Percentiles rank a stretch among this genome's conserved stretches.
Conservation (phyloP, 176 grass and related monocot genomes). For the Oryza coarctata region DNA sequence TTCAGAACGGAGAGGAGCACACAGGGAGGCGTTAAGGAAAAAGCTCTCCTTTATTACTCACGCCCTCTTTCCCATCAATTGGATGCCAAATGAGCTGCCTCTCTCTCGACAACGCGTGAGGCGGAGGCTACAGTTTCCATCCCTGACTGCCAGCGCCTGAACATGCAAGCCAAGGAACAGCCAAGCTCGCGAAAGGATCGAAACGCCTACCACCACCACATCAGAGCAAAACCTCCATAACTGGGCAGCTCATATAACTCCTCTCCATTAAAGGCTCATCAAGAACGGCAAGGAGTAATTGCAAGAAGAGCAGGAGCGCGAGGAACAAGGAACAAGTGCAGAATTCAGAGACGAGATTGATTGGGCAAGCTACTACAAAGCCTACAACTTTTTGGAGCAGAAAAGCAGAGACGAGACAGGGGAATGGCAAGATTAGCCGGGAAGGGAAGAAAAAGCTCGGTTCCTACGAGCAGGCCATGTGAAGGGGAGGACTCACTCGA, state of each 20-base stretch:
- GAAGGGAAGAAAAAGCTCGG: conserved; percentile 8
- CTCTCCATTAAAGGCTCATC: conserved; percentile 26
- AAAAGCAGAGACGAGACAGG: neutral
- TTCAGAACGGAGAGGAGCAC: conserved; percentile 3
- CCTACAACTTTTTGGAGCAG: neutral
- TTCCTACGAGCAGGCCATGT: conserved; percentile 17
- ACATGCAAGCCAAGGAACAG: conserved; percentile 21
- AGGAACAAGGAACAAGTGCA: neutral
- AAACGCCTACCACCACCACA: conserved; percentile 2
- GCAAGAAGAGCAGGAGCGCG: neutral
- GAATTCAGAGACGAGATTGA: neutral
- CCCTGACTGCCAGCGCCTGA: conserved; percentile 10
- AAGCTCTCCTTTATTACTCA: conserved; percentile 11
- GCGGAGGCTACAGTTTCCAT: conserved; percentile 35
- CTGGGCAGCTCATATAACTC: conserved; percentile 27
- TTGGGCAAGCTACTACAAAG: neutral
- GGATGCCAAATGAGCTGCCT: neutral
- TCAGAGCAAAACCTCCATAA: conserved; percentile 11
- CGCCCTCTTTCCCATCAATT: conserved; percentile 12
- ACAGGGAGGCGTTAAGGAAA: neutral
- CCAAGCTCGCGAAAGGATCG: conserved; percentile 11
- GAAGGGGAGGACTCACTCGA: neutral
- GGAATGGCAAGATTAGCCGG: conserved; percentile 10
- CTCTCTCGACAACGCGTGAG: conserved; percentile 25
- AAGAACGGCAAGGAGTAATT: conserved; percentile 32